Evolutionary conservation across 345 rosid species (phyloP).

Genomic region (Populus deltoides): DNA sequence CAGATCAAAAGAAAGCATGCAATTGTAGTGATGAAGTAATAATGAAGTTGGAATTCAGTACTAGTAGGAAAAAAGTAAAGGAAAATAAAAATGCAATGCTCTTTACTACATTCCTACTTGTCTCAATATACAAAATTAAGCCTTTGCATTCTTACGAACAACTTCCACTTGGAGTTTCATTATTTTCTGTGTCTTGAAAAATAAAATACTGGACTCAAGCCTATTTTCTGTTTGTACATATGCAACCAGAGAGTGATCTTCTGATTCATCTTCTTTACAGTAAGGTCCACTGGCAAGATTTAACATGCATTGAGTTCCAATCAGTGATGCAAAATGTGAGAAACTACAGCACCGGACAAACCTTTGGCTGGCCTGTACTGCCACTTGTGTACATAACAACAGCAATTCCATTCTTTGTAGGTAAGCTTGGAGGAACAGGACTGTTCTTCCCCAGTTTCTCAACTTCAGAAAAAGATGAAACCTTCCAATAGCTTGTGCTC

Average conservation of each 20-base stretch:
- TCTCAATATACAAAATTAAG: not conserved
- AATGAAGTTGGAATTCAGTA: not conserved
- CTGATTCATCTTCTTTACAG: not conserved
- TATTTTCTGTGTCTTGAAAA: too few species aligned
- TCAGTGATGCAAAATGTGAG: not conserved
- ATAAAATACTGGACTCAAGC: not conserved
- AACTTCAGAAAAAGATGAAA: conserved; percentile 68
- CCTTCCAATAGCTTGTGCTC: conserved; percentile 41
- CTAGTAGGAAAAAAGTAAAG: not conserved
- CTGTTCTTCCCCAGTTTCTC: conserved; percentile 62
- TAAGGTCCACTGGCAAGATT: not conserved
- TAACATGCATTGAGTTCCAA: not conserved
- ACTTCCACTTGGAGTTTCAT: too few species aligned
- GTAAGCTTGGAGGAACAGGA: conserved; percentile 54
- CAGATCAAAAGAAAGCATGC: conserved; percentile 6
- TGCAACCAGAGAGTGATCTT: not conserved
- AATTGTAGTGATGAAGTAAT: not conserved
- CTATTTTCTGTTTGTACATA: not conserved
- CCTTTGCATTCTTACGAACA: not conserved
- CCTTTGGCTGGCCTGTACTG: conserved; percentile 94
- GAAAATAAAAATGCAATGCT: not conserved
- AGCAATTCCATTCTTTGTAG: conserved; percentile 66
- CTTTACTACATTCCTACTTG: not conserved
- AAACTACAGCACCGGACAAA: conserved; percentile 17
- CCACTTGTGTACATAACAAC: conserved; percentile 95